These are phyloP conservation scores for Evansstolkia leycettana DNA, from an alignment of 495 filamentous ascomycete genomes.

Conservation along the genomic window DNA sequence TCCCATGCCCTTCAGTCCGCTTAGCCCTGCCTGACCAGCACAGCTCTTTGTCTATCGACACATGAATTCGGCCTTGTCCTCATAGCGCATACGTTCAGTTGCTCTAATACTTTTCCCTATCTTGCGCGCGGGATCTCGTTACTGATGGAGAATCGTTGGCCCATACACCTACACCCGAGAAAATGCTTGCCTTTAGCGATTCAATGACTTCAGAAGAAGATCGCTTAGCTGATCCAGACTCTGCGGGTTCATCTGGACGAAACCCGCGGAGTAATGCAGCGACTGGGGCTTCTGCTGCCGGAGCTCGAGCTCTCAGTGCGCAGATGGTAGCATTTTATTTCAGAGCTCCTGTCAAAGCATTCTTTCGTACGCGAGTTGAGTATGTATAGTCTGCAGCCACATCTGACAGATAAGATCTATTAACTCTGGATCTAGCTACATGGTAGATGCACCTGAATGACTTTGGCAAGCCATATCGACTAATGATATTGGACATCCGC, in stretches of 20 bases:
- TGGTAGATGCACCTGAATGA: slow-evolving; percentile 29
- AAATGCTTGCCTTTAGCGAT: not conserved
- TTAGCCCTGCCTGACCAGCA: no score
- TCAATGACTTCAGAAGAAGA: slow-evolving; percentile 1
- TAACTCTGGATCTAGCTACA: slow-evolving; percentile 34
- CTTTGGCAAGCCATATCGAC: slow-evolving; percentile 8
- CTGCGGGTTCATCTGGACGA: slow-evolving; percentile 11
- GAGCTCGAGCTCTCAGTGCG: slow-evolving; percentile 65
- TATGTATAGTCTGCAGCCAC: slow-evolving; percentile 32
- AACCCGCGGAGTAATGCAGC: slow-evolving; percentile 56
- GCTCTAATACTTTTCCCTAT: no score
- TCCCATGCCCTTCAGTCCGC: no score
- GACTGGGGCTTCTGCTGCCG: slow-evolving; percentile 62
- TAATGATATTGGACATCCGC: slow-evolving; percentile 7
- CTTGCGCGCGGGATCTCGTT: no score
- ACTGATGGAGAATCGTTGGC: not conserved
- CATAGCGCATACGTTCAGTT: no score
- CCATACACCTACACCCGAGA: no score
- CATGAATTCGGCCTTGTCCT: no score
- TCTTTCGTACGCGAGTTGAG: slow-evolving; percentile 81
- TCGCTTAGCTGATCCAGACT: slow-evolving; percentile 1
- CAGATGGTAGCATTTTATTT: slow-evolving; percentile 82
- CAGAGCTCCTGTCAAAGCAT: slow-evolving; percentile 75
- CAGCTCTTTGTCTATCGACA: not conserved
- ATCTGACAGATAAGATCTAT: slow-evolving; percentile 5